Evolutionary conservation across 2,329 filamentous ascomycete genomes (phyloP).

Genomic region (Xylaria arbuscula): DNA sequence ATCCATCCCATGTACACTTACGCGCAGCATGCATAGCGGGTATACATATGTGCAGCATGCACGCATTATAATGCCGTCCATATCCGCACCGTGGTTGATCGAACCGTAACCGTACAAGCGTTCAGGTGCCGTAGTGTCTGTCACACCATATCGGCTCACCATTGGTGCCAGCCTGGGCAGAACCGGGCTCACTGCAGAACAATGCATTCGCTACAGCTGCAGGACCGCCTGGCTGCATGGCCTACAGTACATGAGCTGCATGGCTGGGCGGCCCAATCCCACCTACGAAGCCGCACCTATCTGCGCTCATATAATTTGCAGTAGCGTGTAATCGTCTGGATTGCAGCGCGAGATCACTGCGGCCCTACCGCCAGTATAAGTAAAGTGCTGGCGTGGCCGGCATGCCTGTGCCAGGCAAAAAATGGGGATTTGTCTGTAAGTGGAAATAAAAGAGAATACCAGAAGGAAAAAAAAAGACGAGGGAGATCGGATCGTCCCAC

Average conservation of each 20-base stretch:
- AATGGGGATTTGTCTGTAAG: slow-evolving; percentile 20
- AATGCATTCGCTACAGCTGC: slow-evolving; percentile 1
- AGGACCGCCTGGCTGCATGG: slow-evolving; percentile 8
- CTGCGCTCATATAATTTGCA: background rate
- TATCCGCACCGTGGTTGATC: background rate
- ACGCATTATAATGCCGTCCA: background rate
- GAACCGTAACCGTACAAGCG: background rate
- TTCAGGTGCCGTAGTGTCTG: background rate
- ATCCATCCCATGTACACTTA: background rate
- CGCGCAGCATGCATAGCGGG: too few species aligned
- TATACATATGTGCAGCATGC: background rate
- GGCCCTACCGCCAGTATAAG: slow-evolving; percentile 3
- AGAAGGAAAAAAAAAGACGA: background rate
- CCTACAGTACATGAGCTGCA: background rate
- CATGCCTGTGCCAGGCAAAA: slow-evolving; percentile 18
- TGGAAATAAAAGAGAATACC: background rate
- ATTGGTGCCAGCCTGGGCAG: slow-evolving; percentile 32
- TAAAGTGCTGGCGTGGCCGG: slow-evolving; percentile 27
- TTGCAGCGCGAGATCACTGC: background rate
- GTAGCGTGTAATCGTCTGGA: slow-evolving; percentile 2
- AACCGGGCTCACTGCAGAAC: background rate
- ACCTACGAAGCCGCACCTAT: background rate
- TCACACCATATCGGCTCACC: slow-evolving; percentile 35
- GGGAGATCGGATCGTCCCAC: background rate
- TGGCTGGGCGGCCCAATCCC: background rate